Conservation (phyloP, 345 rosid species). For the Nasturtium officinale region DNA sequence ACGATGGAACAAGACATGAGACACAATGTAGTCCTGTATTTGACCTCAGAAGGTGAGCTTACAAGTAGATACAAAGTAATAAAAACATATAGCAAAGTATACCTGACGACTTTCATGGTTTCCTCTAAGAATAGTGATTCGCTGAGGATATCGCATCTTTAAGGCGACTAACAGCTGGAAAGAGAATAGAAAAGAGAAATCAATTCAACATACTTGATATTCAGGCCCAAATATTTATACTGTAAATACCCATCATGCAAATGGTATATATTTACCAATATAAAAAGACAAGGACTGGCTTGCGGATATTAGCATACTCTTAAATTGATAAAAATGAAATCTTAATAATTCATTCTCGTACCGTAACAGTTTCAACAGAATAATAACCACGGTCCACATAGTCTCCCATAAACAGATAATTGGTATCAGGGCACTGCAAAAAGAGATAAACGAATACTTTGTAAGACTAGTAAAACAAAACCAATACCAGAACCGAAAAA, state of each 20-base stretch:
- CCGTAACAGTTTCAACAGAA: conserved; percentile 96
- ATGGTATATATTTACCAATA: background rate
- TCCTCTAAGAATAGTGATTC: conserved; percentile 96
- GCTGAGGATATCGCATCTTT: conserved; percentile 82
- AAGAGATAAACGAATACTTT: conserved; percentile 3
- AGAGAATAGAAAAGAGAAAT: conserved; percentile 13
- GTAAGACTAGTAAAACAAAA: conserved; percentile 1
- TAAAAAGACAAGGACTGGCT: background rate
- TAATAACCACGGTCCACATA: conserved; percentile 97
- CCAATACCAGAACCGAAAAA: background rate
- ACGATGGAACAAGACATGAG: background rate
- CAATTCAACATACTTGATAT: background rate
- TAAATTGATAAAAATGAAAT: background rate
- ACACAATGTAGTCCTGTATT: conserved; percentile 1
- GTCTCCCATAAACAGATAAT: conserved; percentile 96
- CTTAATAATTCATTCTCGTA: conserved; percentile 37
- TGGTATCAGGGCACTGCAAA: conserved; percentile 90
- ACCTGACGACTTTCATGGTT: conserved; percentile 99
- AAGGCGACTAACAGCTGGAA: conserved; percentile 82
- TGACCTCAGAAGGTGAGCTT: conserved; percentile 15
- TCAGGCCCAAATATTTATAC: background rate
- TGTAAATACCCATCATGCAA: background rate
- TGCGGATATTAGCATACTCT: background rate
- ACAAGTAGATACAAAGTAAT: conserved; percentile 1
- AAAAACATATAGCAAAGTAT: conserved; percentile 15